Conservation (phyloP, 352 stramenopile genomes). For the Pythium grandisporangium region DNA sequence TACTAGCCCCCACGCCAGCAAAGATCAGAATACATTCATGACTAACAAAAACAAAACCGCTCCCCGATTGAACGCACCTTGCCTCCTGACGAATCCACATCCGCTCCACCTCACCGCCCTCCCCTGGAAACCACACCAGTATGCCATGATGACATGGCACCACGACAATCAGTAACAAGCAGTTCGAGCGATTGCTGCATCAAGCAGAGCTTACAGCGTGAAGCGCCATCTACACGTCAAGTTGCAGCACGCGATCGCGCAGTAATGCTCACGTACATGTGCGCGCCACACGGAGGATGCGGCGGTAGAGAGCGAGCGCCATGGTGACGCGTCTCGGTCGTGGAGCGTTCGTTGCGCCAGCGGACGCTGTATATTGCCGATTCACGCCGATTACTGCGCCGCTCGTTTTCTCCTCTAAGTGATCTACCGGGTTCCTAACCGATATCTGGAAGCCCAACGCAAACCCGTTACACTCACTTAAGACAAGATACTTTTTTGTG, state of each 20-base stretch:
- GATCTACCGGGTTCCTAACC: background rate
- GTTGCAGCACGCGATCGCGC: background rate
- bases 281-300: constrained; percentile 57
- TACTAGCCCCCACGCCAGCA: constrained; percentile 8
- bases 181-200: too few relatives aligned
- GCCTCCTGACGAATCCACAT: constrained; percentile 60
- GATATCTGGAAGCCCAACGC: background rate
- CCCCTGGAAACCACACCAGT: constrained; percentile 28
- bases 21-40: too few relatives aligned
- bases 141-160: background rate
- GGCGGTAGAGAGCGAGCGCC: constrained; percentile 59
- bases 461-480: background rate
- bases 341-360: too few relatives aligned
- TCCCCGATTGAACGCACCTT: constrained; percentile 35
- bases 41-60: too few relatives aligned
- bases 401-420: too few relatives aligned
- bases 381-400: too few relatives aligned
- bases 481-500: too few relatives aligned
- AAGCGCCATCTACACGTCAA: background rate
- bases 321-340: constrained; percentile 3
- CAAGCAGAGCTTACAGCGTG: background rate
- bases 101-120: constrained; percentile 45
- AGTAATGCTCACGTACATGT: constrained; percentile 38
- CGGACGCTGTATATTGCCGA: too few relatives aligned
- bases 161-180: too few relatives aligned